Conservation (phyloP, 176 grass and related monocot species). For the Cocos nucifera region DNA sequence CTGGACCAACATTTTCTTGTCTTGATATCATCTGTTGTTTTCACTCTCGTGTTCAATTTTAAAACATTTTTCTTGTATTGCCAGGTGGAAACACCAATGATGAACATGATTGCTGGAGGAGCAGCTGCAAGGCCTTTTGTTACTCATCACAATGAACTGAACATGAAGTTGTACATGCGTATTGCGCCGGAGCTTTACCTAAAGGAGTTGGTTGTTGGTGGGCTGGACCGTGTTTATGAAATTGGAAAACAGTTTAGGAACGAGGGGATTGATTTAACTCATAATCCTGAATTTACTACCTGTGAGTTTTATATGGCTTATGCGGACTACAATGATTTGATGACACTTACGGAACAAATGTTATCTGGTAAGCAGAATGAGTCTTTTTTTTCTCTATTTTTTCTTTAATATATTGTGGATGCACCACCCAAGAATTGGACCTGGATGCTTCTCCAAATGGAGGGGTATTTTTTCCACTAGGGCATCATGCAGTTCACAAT, state of each 20-base stretch:
- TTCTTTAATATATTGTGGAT: too few species aligned
- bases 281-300: slow-evolving; percentile 98
- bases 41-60: slow-evolving; percentile 7
- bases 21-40: not conserved
- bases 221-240: slow-evolving; percentile 92
- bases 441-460: too few species aligned
- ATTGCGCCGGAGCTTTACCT: slow-evolving; percentile 96
- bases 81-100: slow-evolving; percentile 94
- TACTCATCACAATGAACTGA: slow-evolving; percentile 90
- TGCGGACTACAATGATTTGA: slow-evolving; percentile 94
- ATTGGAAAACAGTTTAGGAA: slow-evolving; percentile 99
- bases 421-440: too few species aligned
- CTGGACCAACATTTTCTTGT: too few species aligned
- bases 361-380: slow-evolving; percentile 43
- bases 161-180: slow-evolving; percentile 95
- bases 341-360: slow-evolving; percentile 74
- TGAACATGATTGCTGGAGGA: slow-evolving; percentile 97
- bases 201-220: slow-evolving; percentile 89
- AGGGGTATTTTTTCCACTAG: too few species aligned
- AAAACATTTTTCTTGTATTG: not conserved
- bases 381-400: too few species aligned
- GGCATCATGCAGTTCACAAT: too few species aligned
- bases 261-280: slow-evolving; percentile 97
- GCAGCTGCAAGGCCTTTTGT: slow-evolving; percentile 73
- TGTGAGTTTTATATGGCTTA: slow-evolving; percentile 98